Conservation (phyloP, 768 basidiomycete genomes). For the Dioszegia aurantiaca region DNA sequence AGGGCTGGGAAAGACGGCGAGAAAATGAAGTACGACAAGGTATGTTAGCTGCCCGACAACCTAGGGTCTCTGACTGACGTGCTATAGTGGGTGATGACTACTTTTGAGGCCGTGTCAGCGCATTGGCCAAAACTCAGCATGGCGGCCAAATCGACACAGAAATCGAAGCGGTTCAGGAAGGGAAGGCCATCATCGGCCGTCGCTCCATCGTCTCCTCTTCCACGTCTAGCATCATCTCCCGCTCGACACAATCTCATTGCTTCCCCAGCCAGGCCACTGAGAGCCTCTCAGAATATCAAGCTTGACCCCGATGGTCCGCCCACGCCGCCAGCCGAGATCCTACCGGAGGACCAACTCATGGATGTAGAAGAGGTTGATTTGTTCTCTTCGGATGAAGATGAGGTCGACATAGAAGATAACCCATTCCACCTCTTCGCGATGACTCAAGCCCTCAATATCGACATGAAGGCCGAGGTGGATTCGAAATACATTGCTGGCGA, state of each 20-base stretch:
- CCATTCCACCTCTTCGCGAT: slow-evolving; percentile 39
- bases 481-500: slow-evolving; percentile 24
- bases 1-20: slow-evolving; percentile 35
- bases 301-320: slow-evolving; percentile 2
- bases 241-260: not conserved
- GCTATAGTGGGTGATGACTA: slow-evolving; percentile 67
- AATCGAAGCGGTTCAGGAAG: slow-evolving; percentile 22
- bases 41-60: slow-evolving; percentile 15
- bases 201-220: slow-evolving; percentile 16
- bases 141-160: slow-evolving; percentile 32
- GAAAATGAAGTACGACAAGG: slow-evolving; percentile 46
- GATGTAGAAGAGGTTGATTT: slow-evolving; percentile 20
- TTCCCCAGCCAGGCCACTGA: not conserved
- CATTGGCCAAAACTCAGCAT: slow-evolving; percentile 60
- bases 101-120: slow-evolving; percentile 84
- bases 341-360: slow-evolving; percentile 9
- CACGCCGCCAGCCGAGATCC: slow-evolving; percentile 19
- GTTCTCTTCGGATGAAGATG: slow-evolving; percentile 52
- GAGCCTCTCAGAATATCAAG: slow-evolving; percentile 5
- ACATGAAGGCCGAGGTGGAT: slow-evolving; percentile 36
- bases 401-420: slow-evolving; percentile 33
- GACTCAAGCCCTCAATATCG: slow-evolving; percentile 31
- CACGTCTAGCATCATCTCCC: slow-evolving; percentile 4
- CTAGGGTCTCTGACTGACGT: slow-evolving; percentile 9
- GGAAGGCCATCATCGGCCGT: slow-evolving; percentile 18